phyloP scores from a whole-genome alignment of 495 filamentous ascomycete genomes.

The Chaetomium tenue region DNA sequence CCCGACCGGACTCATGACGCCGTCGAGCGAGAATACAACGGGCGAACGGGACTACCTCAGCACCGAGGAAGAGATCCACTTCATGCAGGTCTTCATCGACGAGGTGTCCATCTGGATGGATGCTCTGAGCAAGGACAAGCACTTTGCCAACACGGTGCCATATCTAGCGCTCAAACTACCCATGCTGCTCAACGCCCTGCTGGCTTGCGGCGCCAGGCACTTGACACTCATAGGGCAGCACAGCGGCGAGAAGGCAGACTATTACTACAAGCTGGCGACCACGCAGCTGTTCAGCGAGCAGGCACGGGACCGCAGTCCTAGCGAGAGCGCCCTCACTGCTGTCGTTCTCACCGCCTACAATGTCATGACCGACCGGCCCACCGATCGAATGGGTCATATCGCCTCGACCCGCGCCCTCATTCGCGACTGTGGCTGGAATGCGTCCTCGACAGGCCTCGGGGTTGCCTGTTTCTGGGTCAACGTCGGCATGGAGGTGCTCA shows the following conservation, averaged over 20 bases:
- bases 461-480: slow-evolving; percentile 95
- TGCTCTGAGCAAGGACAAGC: slow-evolving; percentile 79
- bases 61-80: slow-evolving; percentile 71
- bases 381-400: slow-evolving; percentile 81
- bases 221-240: slow-evolving; percentile 68
- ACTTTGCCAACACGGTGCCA: slow-evolving; percentile 82
- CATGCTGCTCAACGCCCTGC: slow-evolving; percentile 86
- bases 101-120: slow-evolving; percentile 96
- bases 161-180: slow-evolving; percentile 78
- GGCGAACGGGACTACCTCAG: slow-evolving; percentile 58
- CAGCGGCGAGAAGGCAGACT: slow-evolving; percentile 70
- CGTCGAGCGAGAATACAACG: slow-evolving; percentile 46
- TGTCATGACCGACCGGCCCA: slow-evolving; percentile 75
- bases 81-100: slow-evolving; percentile 89
- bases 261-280: slow-evolving; percentile 82
- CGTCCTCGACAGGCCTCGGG: slow-evolving; percentile 73
- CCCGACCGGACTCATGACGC: slow-evolving; percentile 48
- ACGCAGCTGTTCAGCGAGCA: slow-evolving; percentile 71
- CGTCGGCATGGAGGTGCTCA: slow-evolving; percentile 83
- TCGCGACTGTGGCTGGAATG: slow-evolving; percentile 88
- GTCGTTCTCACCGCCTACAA: slow-evolving; percentile 90
- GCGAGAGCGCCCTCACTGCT: slow-evolving; percentile 84
- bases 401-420: slow-evolving; percentile 83
- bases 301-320: slow-evolving; percentile 77
- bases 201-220: slow-evolving; percentile 87